phyloP scores from a whole-genome alignment of 768 basidiomycete genomes.

The Amanita polypyramis region DNA sequence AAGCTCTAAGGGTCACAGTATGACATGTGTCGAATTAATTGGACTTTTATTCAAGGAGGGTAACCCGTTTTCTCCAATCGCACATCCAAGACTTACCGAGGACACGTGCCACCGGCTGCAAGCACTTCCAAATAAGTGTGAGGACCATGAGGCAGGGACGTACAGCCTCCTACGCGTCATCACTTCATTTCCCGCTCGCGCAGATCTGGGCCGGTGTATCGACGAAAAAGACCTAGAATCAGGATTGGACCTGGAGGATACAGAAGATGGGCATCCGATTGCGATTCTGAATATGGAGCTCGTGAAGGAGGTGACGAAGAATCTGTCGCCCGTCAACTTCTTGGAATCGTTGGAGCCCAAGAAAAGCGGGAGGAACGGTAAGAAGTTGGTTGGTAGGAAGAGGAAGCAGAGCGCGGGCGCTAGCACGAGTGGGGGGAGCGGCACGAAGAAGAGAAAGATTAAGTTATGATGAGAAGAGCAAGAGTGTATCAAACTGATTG shows the following conservation, averaged over 20 bases:
- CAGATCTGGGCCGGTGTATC: slow-evolving; percentile 24
- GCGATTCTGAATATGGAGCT: slow-evolving; percentile 29
- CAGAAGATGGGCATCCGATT: slow-evolving; percentile 29
- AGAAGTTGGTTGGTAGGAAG: slow-evolving; percentile 4
- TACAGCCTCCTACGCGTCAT: slow-evolving; percentile 31
- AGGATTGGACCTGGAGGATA: slow-evolving; percentile 21
- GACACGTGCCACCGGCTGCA: slow-evolving; percentile 17
- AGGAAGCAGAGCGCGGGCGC: slow-evolving; percentile 7
- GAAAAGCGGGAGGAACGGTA: background rate
- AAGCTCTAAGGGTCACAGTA: background rate
- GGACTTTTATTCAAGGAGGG: slow-evolving; percentile 19
- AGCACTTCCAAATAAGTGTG: slow-evolving; percentile 22
- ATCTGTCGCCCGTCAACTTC: slow-evolving; percentile 26
- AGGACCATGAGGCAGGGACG: slow-evolving; percentile 26
- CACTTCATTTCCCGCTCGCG: slow-evolving; percentile 30
- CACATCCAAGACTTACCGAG: slow-evolving; percentile 20
- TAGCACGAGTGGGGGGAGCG: background rate
- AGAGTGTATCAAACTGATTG: background rate
- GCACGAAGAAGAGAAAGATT: background rate
- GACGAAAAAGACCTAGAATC: background rate
- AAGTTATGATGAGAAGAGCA: background rate
- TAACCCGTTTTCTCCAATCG: slow-evolving; percentile 21
- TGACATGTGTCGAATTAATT: background rate
- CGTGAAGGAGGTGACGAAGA: slow-evolving; percentile 27
- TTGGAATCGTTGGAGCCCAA: slow-evolving; percentile 19